These are phyloP conservation scores for Primulina tabacum DNA, from an alignment of 257 asterid genomes.

Conservation along the genomic window DNA sequence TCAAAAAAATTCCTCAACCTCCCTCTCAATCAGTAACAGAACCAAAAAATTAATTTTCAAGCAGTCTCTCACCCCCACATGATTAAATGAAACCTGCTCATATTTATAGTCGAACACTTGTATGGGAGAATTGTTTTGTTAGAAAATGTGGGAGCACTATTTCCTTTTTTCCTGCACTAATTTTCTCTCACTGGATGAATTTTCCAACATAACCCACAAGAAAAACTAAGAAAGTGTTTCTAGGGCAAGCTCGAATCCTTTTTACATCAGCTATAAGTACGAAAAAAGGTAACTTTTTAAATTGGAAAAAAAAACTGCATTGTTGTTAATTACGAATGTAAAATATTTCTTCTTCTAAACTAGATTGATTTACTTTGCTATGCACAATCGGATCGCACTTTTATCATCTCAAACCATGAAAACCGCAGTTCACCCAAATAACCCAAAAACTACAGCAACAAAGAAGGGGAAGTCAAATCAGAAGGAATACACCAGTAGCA, in stretches of 20 bases:
- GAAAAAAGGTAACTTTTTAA: not conserved
- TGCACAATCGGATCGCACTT: not conserved
- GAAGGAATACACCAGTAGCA: not conserved
- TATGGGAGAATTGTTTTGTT: not conserved
- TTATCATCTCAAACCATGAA: not conserved
- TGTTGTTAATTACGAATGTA: not conserved
- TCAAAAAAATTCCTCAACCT: too few relatives aligned
- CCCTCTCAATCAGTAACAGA: too few relatives aligned
- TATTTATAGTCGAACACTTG: too few relatives aligned
- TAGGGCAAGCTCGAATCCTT: not conserved
- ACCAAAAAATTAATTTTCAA: too few relatives aligned
- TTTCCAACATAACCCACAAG: not conserved
- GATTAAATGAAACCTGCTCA: too few relatives aligned
- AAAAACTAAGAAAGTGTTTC: not conserved
- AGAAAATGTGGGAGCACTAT: not conserved
- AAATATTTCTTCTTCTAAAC: not conserved
- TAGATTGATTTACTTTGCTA: too few relatives aligned
- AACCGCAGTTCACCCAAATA: too few relatives aligned
- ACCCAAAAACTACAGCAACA: too few relatives aligned
- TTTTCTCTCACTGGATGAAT: not conserved
- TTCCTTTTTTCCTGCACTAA: not conserved
- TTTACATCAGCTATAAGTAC: not conserved
- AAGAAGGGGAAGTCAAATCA: not conserved
- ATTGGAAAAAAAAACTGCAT: too few relatives aligned
- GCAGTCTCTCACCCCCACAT: too few relatives aligned